phyloP scores from a whole-genome alignment of 1,284 basidiomycete genomes.

The Porogramme epimiltina region DNA sequence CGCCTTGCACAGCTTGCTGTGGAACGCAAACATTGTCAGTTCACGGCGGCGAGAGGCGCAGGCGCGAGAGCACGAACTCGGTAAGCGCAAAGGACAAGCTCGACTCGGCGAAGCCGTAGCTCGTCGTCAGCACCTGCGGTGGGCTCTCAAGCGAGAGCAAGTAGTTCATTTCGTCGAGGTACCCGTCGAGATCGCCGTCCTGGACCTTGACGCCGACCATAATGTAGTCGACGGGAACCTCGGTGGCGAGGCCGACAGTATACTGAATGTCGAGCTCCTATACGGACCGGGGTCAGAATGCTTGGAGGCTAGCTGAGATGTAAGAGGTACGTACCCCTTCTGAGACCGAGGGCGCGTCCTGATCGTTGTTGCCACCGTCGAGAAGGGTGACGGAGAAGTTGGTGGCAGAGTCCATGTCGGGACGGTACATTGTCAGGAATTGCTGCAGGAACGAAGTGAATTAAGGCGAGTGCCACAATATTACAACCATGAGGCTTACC shows the following conservation, averaged over 20 bases:
- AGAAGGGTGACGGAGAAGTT: conserved; percentile 44
- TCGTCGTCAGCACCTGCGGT: conserved; percentile 58
- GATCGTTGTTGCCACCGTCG: conserved; percentile 44
- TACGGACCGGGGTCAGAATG: not conserved
- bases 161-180: conserved; percentile 17
- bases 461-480: not conserved
- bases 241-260: conserved; percentile 58
- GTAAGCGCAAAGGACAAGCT: conserved; percentile 26
- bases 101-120: conserved; percentile 38
- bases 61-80: conserved; percentile 6
- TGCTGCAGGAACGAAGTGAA: conserved; percentile 32
- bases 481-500: conserved; percentile 41
- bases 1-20: conserved; percentile 19
- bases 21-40: not conserved
- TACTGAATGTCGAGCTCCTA: conserved; percentile 62
- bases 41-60: not conserved
- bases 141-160: conserved; percentile 50
- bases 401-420: conserved; percentile 44
- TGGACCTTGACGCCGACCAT: conserved; percentile 14
- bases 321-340: conserved; percentile 46
- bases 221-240: conserved; percentile 28
- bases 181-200: conserved; percentile 15
- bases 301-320: conserved; percentile 3
- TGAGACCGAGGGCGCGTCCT: conserved; percentile 33
- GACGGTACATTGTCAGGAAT: conserved; percentile 48